Conservation (phyloP, 2,329 filamentous ascomycete genomes). For the Furcasterigmium sp. region DNA sequence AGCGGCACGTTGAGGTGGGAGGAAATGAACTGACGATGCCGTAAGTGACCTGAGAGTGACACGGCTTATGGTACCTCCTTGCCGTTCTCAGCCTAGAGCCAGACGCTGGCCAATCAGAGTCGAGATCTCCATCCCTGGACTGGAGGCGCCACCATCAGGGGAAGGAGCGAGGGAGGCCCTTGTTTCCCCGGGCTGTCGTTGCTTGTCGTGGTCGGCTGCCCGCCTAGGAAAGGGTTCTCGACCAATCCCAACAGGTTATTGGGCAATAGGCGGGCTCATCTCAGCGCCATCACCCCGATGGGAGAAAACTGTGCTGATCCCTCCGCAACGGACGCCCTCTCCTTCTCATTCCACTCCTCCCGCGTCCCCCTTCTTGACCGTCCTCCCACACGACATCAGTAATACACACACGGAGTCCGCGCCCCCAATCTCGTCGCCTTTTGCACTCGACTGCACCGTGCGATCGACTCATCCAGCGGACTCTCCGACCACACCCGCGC, state of each 20-base stretch:
- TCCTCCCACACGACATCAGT: no score
- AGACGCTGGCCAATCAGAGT: neutral
- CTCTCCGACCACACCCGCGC: slow-evolving; percentile 1
- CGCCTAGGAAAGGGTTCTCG: neutral
- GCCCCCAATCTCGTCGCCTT: slow-evolving; percentile 20
- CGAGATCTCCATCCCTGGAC: neutral
- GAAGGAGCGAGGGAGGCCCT: neutral
- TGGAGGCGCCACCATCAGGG: neutral
- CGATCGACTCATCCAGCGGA: no score
- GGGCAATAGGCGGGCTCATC: neutral
- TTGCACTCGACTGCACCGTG: slow-evolving; percentile 17
- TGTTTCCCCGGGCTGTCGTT: neutral
- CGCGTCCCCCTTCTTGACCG: slow-evolving; percentile 2
- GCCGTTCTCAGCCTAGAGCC: neutral
- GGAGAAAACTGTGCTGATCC: slow-evolving; percentile 9
- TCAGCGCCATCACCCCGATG: neutral
- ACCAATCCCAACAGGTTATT: neutral
- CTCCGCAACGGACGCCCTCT: slow-evolving; percentile 11
- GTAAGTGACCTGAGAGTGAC: neutral
- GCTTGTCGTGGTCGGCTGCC: neutral
- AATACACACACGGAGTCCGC: slow-evolving; percentile 7
- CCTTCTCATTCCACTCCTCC: slow-evolving; percentile 9
- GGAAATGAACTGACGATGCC: no score
- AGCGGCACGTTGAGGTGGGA: no score
- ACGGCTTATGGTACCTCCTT: neutral